These are phyloP conservation scores for Rubroboletus pulcherrimus DNA, from an alignment of 768 basidiomycete species.

Conservation along the genomic window DNA sequence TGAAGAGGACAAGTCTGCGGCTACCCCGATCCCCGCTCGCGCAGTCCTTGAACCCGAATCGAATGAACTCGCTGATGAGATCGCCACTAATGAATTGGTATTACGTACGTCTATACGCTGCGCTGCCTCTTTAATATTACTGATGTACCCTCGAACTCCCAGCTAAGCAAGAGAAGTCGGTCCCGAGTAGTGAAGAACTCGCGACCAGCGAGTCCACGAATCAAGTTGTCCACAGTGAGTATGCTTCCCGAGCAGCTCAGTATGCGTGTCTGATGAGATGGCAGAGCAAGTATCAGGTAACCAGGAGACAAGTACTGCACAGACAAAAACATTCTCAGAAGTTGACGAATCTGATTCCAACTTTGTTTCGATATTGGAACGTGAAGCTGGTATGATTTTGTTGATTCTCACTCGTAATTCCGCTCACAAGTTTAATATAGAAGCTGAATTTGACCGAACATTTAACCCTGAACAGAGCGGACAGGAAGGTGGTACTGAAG, in stretches of 20 bases:
- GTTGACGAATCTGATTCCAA: constrained; percentile 30
- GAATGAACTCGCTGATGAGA: background rate
- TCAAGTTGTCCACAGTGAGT: constrained; percentile 12
- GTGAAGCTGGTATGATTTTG: constrained; percentile 27
- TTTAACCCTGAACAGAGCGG: constrained; percentile 14
- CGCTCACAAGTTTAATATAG: constrained; percentile 11
- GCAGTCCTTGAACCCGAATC: constrained; percentile 8
- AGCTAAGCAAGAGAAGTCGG: constrained; percentile 8
- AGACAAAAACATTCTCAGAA: constrained; percentile 8
- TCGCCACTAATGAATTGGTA: background rate
- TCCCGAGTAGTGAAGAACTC: background rate
- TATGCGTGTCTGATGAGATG: constrained; percentile 1
- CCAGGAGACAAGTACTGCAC: constrained; percentile 8
- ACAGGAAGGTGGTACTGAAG: constrained; percentile 19
- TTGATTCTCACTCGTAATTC: background rate
- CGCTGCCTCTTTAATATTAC: background rate
- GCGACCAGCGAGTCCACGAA: constrained; percentile 1
- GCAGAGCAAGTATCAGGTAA: constrained; percentile 10
- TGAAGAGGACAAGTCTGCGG: constrained; percentile 9
- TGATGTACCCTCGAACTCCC: background rate
- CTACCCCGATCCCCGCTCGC: constrained; percentile 14
- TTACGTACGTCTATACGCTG: constrained; percentile 8
- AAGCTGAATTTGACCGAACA: constrained; percentile 27
- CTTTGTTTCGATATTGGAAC: constrained; percentile 25
- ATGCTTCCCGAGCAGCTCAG: background rate